phyloP scores from a whole-genome alignment of 768 basidiomycete genomes.

The Butyriboletus loyo region DNA sequence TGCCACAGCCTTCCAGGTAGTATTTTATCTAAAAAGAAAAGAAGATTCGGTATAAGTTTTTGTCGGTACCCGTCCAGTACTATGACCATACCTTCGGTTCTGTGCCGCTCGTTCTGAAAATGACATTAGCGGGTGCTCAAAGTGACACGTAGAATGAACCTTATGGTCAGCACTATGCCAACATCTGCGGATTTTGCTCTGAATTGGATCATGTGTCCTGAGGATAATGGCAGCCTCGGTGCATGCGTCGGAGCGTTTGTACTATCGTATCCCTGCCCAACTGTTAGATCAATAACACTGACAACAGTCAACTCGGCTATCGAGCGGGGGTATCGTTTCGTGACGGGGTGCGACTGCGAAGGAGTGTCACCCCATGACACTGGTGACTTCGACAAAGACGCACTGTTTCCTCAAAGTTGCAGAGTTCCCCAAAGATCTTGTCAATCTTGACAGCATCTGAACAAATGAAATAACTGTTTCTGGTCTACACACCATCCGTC shows the following conservation, averaged over 20 bases:
- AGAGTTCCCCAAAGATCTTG: constrained; percentile 63
- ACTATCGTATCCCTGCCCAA: constrained; percentile 63
- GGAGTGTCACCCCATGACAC: not conserved
- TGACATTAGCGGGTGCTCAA: not conserved
- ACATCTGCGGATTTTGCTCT: constrained; percentile 44
- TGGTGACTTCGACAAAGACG: constrained; percentile 2
- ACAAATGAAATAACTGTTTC: constrained; percentile 81
- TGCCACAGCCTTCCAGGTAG: constrained; percentile 79
- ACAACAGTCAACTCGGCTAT: constrained; percentile 62
- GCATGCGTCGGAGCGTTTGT: constrained; percentile 62
- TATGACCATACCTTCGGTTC: constrained; percentile 73
- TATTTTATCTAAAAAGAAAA: constrained; percentile 66
- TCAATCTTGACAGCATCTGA: constrained; percentile 63
- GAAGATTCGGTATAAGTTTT: not conserved
- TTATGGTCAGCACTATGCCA: constrained; percentile 64
- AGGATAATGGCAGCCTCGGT: constrained; percentile 66
- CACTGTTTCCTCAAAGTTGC: constrained; percentile 49
- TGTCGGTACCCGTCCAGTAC: not conserved
- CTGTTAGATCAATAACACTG: constrained; percentile 71
- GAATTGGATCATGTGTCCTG: constrained; percentile 86
- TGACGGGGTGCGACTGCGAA: constrained; percentile 17
- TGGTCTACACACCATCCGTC: constrained; percentile 46
- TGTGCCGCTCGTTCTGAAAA: constrained; percentile 76
- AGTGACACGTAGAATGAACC: constrained; percentile 41
- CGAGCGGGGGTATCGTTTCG: constrained; percentile 50